Conservation (phyloP, 208 protist species). For the Porcisia deanei region DNA sequence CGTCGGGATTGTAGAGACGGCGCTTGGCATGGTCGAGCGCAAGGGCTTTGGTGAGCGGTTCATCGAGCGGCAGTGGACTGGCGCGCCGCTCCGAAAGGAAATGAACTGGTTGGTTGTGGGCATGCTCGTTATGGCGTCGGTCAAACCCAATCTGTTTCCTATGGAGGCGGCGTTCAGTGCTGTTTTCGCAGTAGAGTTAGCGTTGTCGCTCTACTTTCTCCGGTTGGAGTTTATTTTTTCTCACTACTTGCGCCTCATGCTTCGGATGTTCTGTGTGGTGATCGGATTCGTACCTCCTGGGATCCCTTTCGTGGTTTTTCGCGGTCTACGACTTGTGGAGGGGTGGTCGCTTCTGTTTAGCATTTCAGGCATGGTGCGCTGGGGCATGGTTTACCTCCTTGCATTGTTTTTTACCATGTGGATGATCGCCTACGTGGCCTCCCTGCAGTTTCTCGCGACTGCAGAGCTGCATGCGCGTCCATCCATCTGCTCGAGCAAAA, state of each 20-base stretch:
- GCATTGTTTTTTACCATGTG: slow-evolving; percentile 59
- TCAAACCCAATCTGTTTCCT: slow-evolving; percentile 57
- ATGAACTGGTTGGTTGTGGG: slow-evolving; percentile 54
- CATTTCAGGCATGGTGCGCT: slow-evolving; percentile 68
- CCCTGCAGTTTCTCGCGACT: slow-evolving; percentile 43
- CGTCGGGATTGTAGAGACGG: slow-evolving; percentile 66
- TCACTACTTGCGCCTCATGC: slow-evolving; percentile 53
- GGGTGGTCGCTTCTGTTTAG: slow-evolving; percentile 74
- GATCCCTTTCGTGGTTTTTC: slow-evolving; percentile 62
- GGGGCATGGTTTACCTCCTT: slow-evolving; percentile 56
- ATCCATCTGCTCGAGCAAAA: slow-evolving; percentile 37
- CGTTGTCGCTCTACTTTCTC: slow-evolving; percentile 62
- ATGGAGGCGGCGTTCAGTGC: slow-evolving; percentile 71
- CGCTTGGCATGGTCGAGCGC: slow-evolving; percentile 64
- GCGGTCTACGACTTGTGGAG: slow-evolving; percentile 64
- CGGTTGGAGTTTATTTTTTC: slow-evolving; percentile 65
- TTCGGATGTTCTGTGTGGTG: slow-evolving; percentile 62
- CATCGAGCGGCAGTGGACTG: slow-evolving; percentile 70
- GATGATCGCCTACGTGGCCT: slow-evolving; percentile 77
- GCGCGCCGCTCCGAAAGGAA: slow-evolving; percentile 49
- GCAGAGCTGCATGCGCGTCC: neutral
- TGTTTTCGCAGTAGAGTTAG: slow-evolving; percentile 56
- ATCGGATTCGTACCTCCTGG: slow-evolving; percentile 64
- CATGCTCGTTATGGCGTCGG: slow-evolving; percentile 59
- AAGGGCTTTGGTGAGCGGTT: slow-evolving; percentile 44